Conservation (phyloP, 192 early-diverging fungal genomes). For the Linnemannia schmuckeri region DNA sequence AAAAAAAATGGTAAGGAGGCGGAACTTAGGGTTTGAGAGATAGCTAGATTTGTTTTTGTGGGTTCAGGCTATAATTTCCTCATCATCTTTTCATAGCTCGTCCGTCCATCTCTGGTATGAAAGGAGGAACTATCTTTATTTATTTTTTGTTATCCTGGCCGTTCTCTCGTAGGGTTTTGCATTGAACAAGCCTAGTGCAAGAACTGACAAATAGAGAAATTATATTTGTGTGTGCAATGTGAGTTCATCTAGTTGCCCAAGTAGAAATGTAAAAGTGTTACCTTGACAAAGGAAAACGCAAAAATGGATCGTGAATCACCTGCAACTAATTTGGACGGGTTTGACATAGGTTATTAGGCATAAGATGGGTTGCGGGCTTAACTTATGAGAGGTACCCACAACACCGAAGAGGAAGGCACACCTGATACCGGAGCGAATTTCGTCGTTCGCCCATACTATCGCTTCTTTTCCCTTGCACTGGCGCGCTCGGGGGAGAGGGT, state of each 20-base stretch:
- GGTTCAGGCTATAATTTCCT: neutral
- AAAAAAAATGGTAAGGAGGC: neutral
- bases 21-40: slow-evolving; percentile 2
- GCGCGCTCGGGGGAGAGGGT: too few species aligned
- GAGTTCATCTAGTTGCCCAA: neutral
- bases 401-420: neutral
- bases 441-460: neutral
- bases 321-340: neutral
- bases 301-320: slow-evolving; percentile 1
- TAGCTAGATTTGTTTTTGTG: neutral
- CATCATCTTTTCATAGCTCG: too few species aligned
- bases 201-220: neutral
- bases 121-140: neutral
- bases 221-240: neutral
- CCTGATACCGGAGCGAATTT: slow-evolving; percentile 9
- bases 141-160: neutral
- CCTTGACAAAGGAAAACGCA: neutral
- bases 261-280: neutral
- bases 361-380: neutral
- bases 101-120: too few species aligned
- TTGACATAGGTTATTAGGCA: neutral
- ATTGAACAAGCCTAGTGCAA: neutral
- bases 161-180: neutral
- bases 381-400: neutral
- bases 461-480: neutral